phyloP scores from a whole-genome alignment of 306 rosid species.

The Oemleria cerasiformis region DNA sequence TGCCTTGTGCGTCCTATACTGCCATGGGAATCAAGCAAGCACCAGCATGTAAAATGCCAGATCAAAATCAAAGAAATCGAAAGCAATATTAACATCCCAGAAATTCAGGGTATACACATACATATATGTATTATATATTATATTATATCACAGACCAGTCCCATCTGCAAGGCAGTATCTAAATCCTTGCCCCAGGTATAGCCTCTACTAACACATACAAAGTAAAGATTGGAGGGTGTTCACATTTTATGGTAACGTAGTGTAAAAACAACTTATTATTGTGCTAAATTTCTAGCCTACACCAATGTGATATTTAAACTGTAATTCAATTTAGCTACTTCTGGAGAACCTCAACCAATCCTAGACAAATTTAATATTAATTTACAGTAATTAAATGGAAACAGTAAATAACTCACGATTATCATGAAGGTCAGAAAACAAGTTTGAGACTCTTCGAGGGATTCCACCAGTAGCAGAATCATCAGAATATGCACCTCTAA shows the following conservation, averaged over 20 bases:
- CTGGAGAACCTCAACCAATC: not conserved
- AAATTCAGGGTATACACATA: too few relatives aligned
- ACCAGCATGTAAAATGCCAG: not conserved
- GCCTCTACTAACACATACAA: not conserved
- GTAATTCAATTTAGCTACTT: not conserved
- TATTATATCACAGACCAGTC: not conserved
- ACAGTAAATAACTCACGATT: conserved; percentile 28
- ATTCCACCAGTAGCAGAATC: conserved; percentile 20
- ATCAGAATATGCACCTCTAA: conserved; percentile 12
- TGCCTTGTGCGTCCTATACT: not conserved
- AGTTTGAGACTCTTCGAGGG: conserved; percentile 42
- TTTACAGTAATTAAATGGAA: not conserved
- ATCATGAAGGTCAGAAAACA: conserved; percentile 25
- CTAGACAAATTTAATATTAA: not conserved
- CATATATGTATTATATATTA: too few relatives aligned
- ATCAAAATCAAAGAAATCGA: not conserved
- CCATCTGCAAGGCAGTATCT: not conserved
- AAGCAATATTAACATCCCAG: not conserved
- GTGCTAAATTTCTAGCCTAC: not conserved
- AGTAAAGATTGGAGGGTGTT: not conserved
- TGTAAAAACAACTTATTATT: conserved; percentile 3
- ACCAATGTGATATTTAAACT: not conserved
- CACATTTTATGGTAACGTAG: conserved; percentile 2
- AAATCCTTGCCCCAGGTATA: not conserved
- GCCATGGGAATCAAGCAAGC: conserved; percentile 2